These are phyloP conservation scores for Tetrapyrgos nigripes DNA, from an alignment of 1,284 basidiomycete species.

Conservation along the genomic window DNA sequence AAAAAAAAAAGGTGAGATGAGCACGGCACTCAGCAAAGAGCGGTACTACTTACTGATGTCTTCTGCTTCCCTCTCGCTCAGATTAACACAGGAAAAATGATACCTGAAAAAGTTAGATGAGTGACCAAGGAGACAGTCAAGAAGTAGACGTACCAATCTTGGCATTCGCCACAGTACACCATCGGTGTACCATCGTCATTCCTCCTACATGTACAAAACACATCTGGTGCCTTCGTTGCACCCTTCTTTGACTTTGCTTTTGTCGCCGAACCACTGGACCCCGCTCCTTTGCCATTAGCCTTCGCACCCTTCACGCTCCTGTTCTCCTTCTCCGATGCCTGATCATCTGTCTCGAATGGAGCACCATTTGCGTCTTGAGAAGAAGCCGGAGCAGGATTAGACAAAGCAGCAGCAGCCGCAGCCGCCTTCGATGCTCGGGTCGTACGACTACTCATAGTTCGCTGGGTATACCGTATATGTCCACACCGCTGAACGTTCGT, in stretches of 20 bases:
- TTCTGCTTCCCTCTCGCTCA: slow-evolving; percentile 67
- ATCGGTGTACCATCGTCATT: slow-evolving; percentile 83
- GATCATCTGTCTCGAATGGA: neutral
- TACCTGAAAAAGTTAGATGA: slow-evolving; percentile 54
- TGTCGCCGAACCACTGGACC: neutral
- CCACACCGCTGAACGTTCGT: no score
- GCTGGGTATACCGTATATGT: neutral
- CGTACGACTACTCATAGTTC: slow-evolving; percentile 54
- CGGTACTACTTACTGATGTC: slow-evolving; percentile 69
- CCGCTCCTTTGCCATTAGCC: neutral
- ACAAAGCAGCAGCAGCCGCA: slow-evolving; percentile 11
- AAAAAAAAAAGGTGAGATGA: slow-evolving; percentile 8
- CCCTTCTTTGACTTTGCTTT: slow-evolving; percentile 20
- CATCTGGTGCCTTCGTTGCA: slow-evolving; percentile 22
- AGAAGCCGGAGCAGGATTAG: slow-evolving; percentile 9
- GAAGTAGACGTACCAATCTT: slow-evolving; percentile 67
- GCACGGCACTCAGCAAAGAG: slow-evolving; percentile 10
- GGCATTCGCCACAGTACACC: slow-evolving; percentile 77
- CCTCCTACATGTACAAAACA: slow-evolving; percentile 64
- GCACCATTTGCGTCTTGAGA: neutral
- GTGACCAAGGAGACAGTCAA: neutral
- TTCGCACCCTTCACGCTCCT: slow-evolving; percentile 11
- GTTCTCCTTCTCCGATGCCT: slow-evolving; percentile 18
- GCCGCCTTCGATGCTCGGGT: slow-evolving; percentile 28
- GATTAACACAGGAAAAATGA: slow-evolving; percentile 73